Evolutionary conservation across 192 early-diverging fungal species (phyloP), one percentile per base, ranked within the genome.

Genomic region (Dimargaris cristalligena): DNA sequence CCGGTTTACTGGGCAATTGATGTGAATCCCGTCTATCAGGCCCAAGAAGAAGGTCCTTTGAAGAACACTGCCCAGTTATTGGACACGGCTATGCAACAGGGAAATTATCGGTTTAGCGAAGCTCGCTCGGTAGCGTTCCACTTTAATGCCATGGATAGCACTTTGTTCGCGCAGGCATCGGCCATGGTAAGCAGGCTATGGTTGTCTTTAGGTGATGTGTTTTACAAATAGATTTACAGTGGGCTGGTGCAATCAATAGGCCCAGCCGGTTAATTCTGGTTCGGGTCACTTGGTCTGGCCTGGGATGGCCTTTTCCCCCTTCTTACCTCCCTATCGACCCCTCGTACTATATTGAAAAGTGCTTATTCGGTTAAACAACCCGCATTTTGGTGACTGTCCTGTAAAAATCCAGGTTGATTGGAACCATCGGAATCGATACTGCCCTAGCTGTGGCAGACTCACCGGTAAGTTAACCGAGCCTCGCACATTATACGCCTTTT

Each of bases 401-500:
- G 52, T 11, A 11, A 20, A 31, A 54, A 33, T 31, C 18, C 26
- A 31, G 55, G 34, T 57, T n/a, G 55, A 57, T 26, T 57, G 55
- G 55, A 57, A 57, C 55, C 35, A n/a, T 34, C 30, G 33, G 2
- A 34, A 57, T n/a, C 55, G n/a, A 38, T 57, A 25, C 34, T 57
- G 55, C 32, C 35, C 55, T 0, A 31, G 55, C 33, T 57, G 55
- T 35, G 55, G 55, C n/a, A 31, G 33, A 35, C 55, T n/a, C 33
- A 57, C 55, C 16, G 55, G 38, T 41, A 41, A 41, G 38, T 41
- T 41, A 16, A 16, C 32, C 3, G n/a, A n/a, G n/a, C n/a, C n/a
- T n/a, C n/a, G n/a, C n/a, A n/a, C n/a, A n/a, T n/a, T n/a, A n/a
- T n/a, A n/a, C n/a, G n/a, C n/a, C n/a, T n/a, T n/a, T n/a, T n/a